phyloP scores from a whole-genome alignment of 345 rosid species.

The Viola odorata region DNA sequence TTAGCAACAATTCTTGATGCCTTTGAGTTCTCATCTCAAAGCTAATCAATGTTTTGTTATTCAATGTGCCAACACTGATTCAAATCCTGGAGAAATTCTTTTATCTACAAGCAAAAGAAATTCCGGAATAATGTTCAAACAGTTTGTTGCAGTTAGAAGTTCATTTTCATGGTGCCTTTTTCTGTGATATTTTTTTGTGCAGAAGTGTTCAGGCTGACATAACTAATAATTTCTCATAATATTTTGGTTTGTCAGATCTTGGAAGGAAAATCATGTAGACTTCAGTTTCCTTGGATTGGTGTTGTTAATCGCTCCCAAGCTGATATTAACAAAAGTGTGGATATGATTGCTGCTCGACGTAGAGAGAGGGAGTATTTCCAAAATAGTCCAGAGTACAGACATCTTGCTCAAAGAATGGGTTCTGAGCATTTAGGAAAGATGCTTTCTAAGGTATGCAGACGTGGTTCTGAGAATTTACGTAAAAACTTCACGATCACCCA shows the following conservation, averaged over 20 bases:
- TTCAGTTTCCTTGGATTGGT: slow-evolving; percentile 91
- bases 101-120: too few species aligned
- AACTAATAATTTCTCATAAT: slow-evolving; percentile 12
- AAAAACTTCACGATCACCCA: too few species aligned
- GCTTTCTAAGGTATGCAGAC: slow-evolving; percentile 76
- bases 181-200: background rate
- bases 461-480: background rate
- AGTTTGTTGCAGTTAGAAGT: slow-evolving; percentile 1
- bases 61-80: too few species aligned
- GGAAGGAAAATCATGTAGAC: slow-evolving; percentile 84
- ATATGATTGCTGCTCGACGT: slow-evolving; percentile 97
- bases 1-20: too few species aligned
- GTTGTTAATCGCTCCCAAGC: slow-evolving; percentile 99
- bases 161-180: too few species aligned
- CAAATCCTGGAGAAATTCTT: too few species aligned
- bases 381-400: slow-evolving; percentile 57
- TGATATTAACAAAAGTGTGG: slow-evolving; percentile 92
- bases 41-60: too few species aligned
- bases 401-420: slow-evolving; percentile 79
- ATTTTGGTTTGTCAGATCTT: slow-evolving; percentile 51
- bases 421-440: slow-evolving; percentile 85
- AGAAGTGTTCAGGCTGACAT: slow-evolving; percentile 7
- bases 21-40: too few species aligned
- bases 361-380: slow-evolving; percentile 82
- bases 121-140: background rate